A percentile compares a stretch with the other conserved stretches of the same genome.
These are phyloP conservation scores for Eucalyptus cloeziana DNA, from an alignment of 345 rosid genomes.

Conservation along the genomic window DNA sequence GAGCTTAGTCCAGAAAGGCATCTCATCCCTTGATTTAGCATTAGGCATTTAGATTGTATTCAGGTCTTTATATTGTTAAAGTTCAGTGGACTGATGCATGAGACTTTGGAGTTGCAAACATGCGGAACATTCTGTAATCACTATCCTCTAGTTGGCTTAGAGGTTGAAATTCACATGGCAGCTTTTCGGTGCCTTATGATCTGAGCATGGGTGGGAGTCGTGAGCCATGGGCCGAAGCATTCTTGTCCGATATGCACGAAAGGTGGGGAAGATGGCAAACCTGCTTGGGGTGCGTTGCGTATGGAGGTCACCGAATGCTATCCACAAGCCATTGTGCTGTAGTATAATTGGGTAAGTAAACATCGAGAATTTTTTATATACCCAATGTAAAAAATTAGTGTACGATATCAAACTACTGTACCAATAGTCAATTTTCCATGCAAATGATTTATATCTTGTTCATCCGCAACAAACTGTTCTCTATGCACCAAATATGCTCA, in stretches of 20 bases:
- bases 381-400: background rate
- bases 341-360: background rate
- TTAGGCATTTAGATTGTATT: background rate
- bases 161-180: background rate
- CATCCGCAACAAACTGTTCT: background rate
- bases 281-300: constrained; percentile 46
- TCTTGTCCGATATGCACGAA: constrained; percentile 33
- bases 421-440: background rate
- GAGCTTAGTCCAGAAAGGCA: background rate
- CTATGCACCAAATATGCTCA: background rate
- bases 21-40: background rate
- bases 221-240: constrained; percentile 67
- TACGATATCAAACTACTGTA: background rate
- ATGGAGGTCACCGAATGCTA: constrained; percentile 77
- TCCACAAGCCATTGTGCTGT: constrained; percentile 79
- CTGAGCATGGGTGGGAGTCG: constrained; percentile 76
- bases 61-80: background rate
- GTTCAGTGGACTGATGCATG: background rate
- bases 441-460: background rate
- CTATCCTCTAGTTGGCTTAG: background rate
- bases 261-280: constrained; percentile 64
- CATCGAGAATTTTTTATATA: background rate
- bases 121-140: background rate
- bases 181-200: constrained; percentile 87
- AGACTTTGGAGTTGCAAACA: background rate